These are phyloP conservation scores for Ustilago hordei DNA, from an alignment of 1,284 basidiomycete species.

Conservation along the genomic window DNA sequence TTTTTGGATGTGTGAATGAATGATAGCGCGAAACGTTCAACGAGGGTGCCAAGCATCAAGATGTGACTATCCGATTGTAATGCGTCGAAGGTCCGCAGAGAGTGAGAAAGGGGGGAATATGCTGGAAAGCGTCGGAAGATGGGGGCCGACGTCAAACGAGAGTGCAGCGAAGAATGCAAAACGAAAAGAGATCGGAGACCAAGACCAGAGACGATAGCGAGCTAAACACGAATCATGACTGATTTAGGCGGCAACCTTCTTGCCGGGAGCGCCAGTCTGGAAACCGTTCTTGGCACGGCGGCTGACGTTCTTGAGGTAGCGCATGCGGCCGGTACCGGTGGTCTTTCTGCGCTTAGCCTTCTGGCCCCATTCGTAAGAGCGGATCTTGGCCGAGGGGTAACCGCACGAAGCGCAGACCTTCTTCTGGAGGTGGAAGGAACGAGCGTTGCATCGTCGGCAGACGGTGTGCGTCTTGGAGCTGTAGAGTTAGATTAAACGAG, in stretches of 20 bases:
- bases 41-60: slow-evolving; percentile 5
- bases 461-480: slow-evolving; percentile 97
- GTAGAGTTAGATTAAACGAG: slow-evolving; percentile 27
- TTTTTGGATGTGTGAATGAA: slow-evolving; percentile 3
- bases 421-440: slow-evolving; percentile 96
- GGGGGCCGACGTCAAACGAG: slow-evolving; percentile 21
- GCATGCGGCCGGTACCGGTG: slow-evolving; percentile 94
- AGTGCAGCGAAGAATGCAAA: slow-evolving; percentile 22
- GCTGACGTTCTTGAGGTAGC: slow-evolving; percentile 81
- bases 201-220: slow-evolving; percentile 10
- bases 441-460: slow-evolving; percentile 85
- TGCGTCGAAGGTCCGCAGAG: slow-evolving; percentile 4
- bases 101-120: slow-evolving; percentile 9
- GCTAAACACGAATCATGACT: slow-evolving; percentile 14
- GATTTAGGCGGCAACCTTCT: slow-evolving; percentile 65
- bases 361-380: slow-evolving; percentile 96
- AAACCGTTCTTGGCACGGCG: slow-evolving; percentile 86
- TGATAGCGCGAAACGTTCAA: neutral
- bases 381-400: slow-evolving; percentile 93
- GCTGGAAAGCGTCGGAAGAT: slow-evolving; percentile 23
- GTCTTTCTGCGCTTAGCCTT: slow-evolving; percentile 99
- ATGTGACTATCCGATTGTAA: neutral
- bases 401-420: slow-evolving; percentile 97
- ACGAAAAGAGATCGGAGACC: slow-evolving; percentile 18
- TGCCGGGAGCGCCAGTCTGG: slow-evolving; percentile 69